Conservation (phyloP, 768 basidiomycete genomes). For the Termitomyces sp. region DNA sequence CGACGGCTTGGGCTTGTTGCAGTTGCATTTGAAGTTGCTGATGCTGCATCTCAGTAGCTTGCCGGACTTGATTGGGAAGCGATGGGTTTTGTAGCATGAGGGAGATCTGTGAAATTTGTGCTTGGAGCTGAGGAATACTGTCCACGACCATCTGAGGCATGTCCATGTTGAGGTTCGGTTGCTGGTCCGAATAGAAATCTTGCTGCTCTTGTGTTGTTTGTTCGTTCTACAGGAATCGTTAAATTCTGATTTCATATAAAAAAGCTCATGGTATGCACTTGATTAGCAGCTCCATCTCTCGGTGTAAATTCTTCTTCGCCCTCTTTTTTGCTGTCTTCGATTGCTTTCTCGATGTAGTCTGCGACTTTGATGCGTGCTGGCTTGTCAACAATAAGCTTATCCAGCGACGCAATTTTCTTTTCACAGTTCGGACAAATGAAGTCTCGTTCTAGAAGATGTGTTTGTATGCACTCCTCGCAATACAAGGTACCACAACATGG, state of each 20-base stretch:
- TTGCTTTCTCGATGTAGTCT: slow-evolving; percentile 78
- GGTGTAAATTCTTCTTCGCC: slow-evolving; percentile 37
- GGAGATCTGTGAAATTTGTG: slow-evolving; percentile 76
- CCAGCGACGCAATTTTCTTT: slow-evolving; percentile 83
- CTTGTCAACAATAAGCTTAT: slow-evolving; percentile 80
- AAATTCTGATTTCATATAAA: not conserved
- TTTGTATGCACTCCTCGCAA: slow-evolving; percentile 98
- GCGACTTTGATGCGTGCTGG: slow-evolving; percentile 70
- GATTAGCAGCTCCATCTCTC: slow-evolving; percentile 19
- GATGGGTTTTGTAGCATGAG: slow-evolving; percentile 76
- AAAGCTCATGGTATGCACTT: slow-evolving; percentile 26
- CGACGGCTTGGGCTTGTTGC: slow-evolving; percentile 72
- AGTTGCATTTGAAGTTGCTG: slow-evolving; percentile 77
- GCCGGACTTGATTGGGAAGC: slow-evolving; percentile 66
- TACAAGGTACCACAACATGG: slow-evolving; percentile 90
- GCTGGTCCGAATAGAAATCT: slow-evolving; percentile 71
- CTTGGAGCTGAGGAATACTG: slow-evolving; percentile 78
- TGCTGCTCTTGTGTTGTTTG: slow-evolving; percentile 39
- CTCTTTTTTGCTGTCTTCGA: slow-evolving; percentile 74
- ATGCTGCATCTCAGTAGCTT: slow-evolving; percentile 79
- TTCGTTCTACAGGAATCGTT: slow-evolving; percentile 15
- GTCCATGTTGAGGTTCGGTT: slow-evolving; percentile 60
- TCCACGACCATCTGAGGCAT: slow-evolving; percentile 69
- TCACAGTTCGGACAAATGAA: slow-evolving; percentile 91
- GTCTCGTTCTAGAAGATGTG: slow-evolving; percentile 89